These are phyloP conservation scores for Botrytis pseudocinerea DNA, from an alignment of 2,329 filamentous ascomycete species.

Conservation along the genomic window DNA sequence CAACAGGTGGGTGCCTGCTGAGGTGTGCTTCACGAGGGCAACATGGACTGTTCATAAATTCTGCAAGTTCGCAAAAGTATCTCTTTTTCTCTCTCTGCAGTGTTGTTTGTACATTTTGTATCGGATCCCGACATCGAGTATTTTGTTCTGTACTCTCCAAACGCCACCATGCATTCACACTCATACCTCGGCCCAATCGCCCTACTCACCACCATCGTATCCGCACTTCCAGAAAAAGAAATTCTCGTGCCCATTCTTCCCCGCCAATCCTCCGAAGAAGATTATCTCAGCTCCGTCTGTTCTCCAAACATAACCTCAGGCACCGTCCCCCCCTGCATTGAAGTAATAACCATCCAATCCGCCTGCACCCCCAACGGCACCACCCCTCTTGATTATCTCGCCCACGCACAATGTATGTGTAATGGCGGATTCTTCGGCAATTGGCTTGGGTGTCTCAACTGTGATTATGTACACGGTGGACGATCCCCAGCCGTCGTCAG, in stretches of 20 bases:
- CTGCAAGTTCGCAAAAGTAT: neutral
- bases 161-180: neutral
- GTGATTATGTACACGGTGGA: conserved; percentile 46
- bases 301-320: conserved; percentile 27
- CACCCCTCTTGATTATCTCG: conserved; percentile 34
- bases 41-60: neutral
- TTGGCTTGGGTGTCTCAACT: conserved; percentile 47
- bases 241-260: conserved; percentile 11
- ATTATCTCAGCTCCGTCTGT: conserved; percentile 30
- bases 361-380: conserved; percentile 43
- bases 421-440: conserved; percentile 47
- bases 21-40: neutral
- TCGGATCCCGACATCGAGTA: neutral
- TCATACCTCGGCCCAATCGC: neutral
- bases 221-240: conserved; percentile 7
- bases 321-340: conserved; percentile 42
- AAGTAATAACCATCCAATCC: conserved; percentile 42
- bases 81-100: neutral
- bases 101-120: neutral
- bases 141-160: neutral
- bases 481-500: conserved; percentile 42
- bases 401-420: conserved; percentile 47
- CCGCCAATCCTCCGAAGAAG: conserved; percentile 23
- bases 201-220: neutral
- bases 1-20: neutral